Evolutionary conservation across 352 stramenopile genomes (phyloP), one percentile per base, ranked within the genome.

Genomic region (Pythium biforme): DNA sequence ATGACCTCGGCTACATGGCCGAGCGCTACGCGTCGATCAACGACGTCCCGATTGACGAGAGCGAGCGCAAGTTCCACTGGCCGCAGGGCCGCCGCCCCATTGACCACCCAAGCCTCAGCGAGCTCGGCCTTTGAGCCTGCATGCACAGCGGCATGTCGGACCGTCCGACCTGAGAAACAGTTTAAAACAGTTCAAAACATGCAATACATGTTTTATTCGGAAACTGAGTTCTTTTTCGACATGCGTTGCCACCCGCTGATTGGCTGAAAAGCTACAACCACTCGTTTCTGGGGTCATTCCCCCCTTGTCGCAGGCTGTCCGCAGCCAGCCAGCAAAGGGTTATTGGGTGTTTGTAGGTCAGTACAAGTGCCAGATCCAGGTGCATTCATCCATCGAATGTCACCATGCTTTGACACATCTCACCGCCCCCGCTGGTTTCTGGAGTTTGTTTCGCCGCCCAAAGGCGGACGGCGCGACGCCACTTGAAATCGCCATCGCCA

Each of bases 21-120:
- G 70, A 83, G 71, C 85, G 89, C 47, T 89, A 88, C 72, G 88
- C 88, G 26, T 86, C 68, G 49, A 96, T 96, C 74, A 96, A 97
- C 63, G 88, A 97, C 69, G 64, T 95, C 0, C 55, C 72, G 0
- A 97, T 96, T 61, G 22, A 63, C 12, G 84, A 82, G 37, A 62
- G 64, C 29, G 86, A 97, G 39, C 83, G 89, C 61, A 70, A 79
- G 56, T 90, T 81, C 71, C 78, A 77, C 33, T 89, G 77, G 79
- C 63, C 68, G 17, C 77, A 82, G 34, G 81, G 78, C 3, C 68
- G 70, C n/a, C 79, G 81, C 0, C 81, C 81, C 0, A 70, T 77
- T 31, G 72, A 85, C 19, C 57, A 69, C 45, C 62, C 56, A 1
- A 39, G 47, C 47, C 46, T 67, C 11, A 55, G 50, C 26, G 64